A percentile compares a stretch with the other conserved stretches of the same genome.
These are phyloP conservation scores for Keithomyces neogunnii DNA, from an alignment of 2,329 filamentous ascomycete species.

Conservation along the genomic window DNA sequence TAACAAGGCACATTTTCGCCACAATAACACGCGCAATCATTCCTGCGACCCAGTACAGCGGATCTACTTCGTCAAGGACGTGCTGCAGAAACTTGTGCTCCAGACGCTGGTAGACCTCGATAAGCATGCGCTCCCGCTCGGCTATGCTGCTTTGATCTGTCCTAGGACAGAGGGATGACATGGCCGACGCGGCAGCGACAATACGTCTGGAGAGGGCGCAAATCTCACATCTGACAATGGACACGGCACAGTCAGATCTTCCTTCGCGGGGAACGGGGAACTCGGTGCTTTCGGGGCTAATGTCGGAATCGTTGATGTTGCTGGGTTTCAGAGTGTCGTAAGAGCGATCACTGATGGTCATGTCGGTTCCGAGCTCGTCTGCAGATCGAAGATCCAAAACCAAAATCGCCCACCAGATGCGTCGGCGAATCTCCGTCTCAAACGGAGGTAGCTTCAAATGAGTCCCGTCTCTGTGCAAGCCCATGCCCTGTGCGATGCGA, in stretches of 20 bases:
- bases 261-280: constrained; percentile 38
- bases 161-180: constrained; percentile 21
- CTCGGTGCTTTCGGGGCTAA: constrained; percentile 37
- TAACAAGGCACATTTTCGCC: constrained; percentile 69
- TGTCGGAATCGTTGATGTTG: constrained; percentile 42
- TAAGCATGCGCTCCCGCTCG: constrained; percentile 36
- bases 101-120: constrained; percentile 43
- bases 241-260: constrained; percentile 42
- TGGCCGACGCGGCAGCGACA: constrained; percentile 24
- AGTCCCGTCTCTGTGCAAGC: constrained; percentile 48
- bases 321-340: constrained; percentile 41
- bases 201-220: constrained; percentile 29
- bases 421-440: constrained; percentile 51
- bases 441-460: constrained; percentile 45
- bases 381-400: constrained; percentile 46
- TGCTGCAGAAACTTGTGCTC: constrained; percentile 47
- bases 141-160: constrained; percentile 20
- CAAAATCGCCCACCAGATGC: constrained; percentile 54
- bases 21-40: constrained; percentile 64
- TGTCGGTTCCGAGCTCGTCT: constrained; percentile 43
- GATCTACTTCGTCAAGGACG: constrained; percentile 37
- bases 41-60: constrained; percentile 59
- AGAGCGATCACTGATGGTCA: constrained; percentile 29
- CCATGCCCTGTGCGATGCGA: constrained; percentile 52
- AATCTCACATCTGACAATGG: constrained; percentile 44